phyloP scores from a whole-genome alignment of 2,329 filamentous ascomycete genomes.

The Beauveria varroae region DNA sequence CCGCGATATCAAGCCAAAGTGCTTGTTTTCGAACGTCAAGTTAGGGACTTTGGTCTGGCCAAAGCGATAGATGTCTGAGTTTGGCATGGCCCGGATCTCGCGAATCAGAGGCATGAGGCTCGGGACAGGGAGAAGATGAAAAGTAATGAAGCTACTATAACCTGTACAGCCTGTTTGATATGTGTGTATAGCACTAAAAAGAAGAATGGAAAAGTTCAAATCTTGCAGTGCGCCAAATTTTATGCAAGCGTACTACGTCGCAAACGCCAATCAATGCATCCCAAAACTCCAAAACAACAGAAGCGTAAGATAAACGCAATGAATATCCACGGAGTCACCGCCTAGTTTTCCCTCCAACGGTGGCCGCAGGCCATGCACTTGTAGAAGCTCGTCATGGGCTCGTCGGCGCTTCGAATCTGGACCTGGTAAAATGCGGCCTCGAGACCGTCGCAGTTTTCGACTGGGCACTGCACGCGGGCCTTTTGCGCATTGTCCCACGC shows the following conservation, averaged over 20 bases:
- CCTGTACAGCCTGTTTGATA: not conserved
- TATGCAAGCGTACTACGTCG: not conserved
- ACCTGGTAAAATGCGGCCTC: conserved; percentile 94
- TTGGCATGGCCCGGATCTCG: too few relatives aligned
- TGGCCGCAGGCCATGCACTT: conserved; percentile 67
- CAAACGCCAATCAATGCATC: not conserved
- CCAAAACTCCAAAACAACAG: not conserved
- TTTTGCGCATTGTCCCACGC: conserved; percentile 91
- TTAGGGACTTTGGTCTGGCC: too few relatives aligned
- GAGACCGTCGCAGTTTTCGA: conserved; percentile 69
- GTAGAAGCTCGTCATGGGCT: conserved; percentile 96
- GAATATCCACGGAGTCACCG: not conserved
- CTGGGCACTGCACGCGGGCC: conserved; percentile 72
- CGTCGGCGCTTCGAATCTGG: conserved; percentile 95
- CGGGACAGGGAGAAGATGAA: not conserved
- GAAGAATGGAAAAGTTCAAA: not conserved
- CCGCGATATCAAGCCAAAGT: too few relatives aligned
- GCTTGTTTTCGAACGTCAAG: too few relatives aligned
- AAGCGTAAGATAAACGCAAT: conserved; percentile 3
- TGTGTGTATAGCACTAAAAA: not conserved
- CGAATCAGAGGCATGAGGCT: too few relatives aligned
- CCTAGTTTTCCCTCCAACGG: conserved; percentile 59
- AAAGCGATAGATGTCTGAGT: too few relatives aligned
- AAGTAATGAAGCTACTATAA: not conserved
- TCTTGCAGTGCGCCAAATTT: not conserved